Conservation (phyloP, 345 rosid species). For the Schrenkiella parvula region DNA sequence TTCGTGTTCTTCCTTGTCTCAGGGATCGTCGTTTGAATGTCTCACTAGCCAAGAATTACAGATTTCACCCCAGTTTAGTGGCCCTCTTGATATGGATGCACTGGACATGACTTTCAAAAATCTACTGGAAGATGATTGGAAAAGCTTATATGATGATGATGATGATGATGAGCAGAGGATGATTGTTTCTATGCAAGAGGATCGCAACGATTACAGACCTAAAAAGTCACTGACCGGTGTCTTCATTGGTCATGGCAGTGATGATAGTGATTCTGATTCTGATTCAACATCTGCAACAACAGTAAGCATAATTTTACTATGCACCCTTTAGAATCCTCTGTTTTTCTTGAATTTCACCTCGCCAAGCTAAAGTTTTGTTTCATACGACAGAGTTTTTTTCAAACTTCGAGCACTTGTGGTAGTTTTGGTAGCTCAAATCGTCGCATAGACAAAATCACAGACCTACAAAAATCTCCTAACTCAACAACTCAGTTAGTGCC, state of each 20-base stretch:
- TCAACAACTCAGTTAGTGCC: not conserved
- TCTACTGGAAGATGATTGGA: no score
- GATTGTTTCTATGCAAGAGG: not conserved
- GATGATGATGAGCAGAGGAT: not conserved
- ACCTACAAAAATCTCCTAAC: not conserved
- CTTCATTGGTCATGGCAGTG: slow-evolving; percentile 6
- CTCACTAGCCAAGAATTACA: no score
- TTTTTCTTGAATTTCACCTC: not conserved
- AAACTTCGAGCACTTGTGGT: slow-evolving; percentile 10
- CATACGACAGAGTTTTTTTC: not conserved
- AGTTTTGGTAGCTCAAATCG: slow-evolving; percentile 18
- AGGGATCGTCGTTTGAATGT: not conserved
- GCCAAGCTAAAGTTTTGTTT: not conserved
- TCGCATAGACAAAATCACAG: not conserved
- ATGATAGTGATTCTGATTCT: slow-evolving; percentile 10
- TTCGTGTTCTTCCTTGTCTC: not conserved
- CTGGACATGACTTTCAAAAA: not conserved
- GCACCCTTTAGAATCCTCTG: not conserved
- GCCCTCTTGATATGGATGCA: not conserved
- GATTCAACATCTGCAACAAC: not conserved
- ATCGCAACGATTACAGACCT: slow-evolving; percentile 13
- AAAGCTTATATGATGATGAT: not conserved
- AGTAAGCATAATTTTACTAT: slow-evolving; percentile 11
- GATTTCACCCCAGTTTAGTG: not conserved
- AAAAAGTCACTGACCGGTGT: not conserved